Evolutionary conservation across 257 asterid species (phyloP).

Genomic region (Penstemon newberryi): DNA sequence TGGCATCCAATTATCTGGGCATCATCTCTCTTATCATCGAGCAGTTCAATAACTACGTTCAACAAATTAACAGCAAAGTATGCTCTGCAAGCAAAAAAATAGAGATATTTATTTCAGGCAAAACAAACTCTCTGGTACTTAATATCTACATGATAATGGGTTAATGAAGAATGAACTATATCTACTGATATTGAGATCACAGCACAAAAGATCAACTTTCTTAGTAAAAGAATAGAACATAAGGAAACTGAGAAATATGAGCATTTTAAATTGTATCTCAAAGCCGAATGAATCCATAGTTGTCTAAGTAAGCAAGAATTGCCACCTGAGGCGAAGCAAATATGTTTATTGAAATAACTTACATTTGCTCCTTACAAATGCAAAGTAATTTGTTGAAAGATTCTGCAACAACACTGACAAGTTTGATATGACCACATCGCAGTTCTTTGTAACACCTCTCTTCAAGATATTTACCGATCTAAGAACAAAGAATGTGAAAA

Average conservation of each 20-base stretch:
- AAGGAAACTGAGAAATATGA: neutral
- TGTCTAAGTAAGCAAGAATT: slow-evolving; percentile 18
- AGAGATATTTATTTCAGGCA: slow-evolving; percentile 18
- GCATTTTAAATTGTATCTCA: slow-evolving; percentile 4
- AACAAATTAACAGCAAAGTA: slow-evolving; percentile 72
- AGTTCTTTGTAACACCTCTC: slow-evolving; percentile 92
- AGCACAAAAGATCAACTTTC: slow-evolving; percentile 7
- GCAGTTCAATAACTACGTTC: slow-evolving; percentile 67
- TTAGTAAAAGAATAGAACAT: slow-evolving; percentile 6
- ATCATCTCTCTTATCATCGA: slow-evolving; percentile 66
- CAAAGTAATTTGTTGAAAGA: slow-evolving; percentile 70
- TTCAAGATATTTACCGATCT: slow-evolving; percentile 92
- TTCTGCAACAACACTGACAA: slow-evolving; percentile 65
- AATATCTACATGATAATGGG: neutral
- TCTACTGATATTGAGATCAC: slow-evolving; percentile 10
- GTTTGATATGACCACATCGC: slow-evolving; percentile 63
- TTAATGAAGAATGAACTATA: neutral
- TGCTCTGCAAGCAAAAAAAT: slow-evolving; percentile 66
- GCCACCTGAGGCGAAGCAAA: slow-evolving; percentile 1
- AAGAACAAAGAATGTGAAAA: slow-evolving; percentile 23
- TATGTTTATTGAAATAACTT: slow-evolving; percentile 36
- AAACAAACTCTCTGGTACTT: slow-evolving; percentile 9
- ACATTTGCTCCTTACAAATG: slow-evolving; percentile 85
- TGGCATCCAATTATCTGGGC: slow-evolving; percentile 75
- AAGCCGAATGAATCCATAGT: slow-evolving; percentile 8